Evolutionary conservation across 441 rosid species (phyloP), one percentile per base, ranked within the genome.

Genomic region (Pelargonium citronellum): DNA sequence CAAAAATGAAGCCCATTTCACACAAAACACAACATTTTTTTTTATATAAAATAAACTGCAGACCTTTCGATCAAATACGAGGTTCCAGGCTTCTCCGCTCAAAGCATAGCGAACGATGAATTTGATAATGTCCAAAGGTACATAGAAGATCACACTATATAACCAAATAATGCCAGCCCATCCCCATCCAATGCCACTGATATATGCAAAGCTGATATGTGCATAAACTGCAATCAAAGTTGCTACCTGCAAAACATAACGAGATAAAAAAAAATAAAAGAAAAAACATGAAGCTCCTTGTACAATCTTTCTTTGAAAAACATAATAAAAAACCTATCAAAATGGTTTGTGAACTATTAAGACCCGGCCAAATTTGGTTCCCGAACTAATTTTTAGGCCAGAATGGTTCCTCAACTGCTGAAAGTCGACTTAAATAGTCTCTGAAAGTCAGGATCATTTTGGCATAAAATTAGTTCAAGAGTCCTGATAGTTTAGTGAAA

Each of bases 101-200:
- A 87, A 81, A 17, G 92, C 94, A 17, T 94, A 94, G 9, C 91
- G 89, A 71, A 91, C 96, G 6, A 19, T n/a, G 74, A 94, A 87
- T 84, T 94, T 94, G 74, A 94, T 94, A 11, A 89, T 60, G 71
- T 94, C 99, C 69, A 94, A 71, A 5, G 97, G 99, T 71, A 91
- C 16, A 70, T 94, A 91, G 86, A 85, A 91, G 77, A 91, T 43
- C 73, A 91, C 71, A 72, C 97, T 87, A 71, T 91, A 94, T 64
- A 91, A 66, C 99, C 99, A 94, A 69, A 94, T 89, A 20, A 94
- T 85, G 66, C 97, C 97, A 43, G 99, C 97, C 99, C 99, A 94
- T 75, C 92, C 86, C 99, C 99, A 94, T 79, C 99, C 99, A 58
- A 94, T 91, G 65, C 97, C 91, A 0, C 83, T 84, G 67, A 94